These are phyloP conservation scores for Eucalyptus coolabah DNA, from an alignment of 345 rosid species.

Conservation along the genomic window DNA sequence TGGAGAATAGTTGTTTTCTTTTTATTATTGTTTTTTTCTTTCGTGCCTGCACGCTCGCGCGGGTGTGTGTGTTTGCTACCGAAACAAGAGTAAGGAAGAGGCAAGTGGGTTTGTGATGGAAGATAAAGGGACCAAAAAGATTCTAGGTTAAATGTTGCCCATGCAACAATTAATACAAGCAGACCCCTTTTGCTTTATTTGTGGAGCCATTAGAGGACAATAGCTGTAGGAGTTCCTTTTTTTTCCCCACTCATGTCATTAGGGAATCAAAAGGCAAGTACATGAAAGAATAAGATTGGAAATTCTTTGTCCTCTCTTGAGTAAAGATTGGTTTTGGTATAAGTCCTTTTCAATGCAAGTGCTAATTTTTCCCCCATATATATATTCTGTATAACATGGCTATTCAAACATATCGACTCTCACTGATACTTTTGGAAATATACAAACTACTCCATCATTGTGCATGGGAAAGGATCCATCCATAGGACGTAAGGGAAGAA, in stretches of 20 bases:
- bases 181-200: conserved; percentile 28
- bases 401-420: background rate
- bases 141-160: conserved; percentile 22
- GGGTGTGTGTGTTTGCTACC: background rate
- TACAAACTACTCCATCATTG: background rate
- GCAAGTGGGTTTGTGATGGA: conserved; percentile 10
- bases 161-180: conserved; percentile 37
- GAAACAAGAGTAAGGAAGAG: background rate
- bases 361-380: background rate
- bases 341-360: conserved; percentile 14
- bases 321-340: conserved; percentile 15
- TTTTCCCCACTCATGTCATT: background rate
- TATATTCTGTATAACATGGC: background rate
- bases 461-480: background rate
- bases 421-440: background rate
- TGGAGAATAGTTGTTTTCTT: background rate
- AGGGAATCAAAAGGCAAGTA: conserved; percentile 6
- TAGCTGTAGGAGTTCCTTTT: conserved; percentile 2
- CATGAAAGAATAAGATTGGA: conserved; percentile 4
- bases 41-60: background rate
- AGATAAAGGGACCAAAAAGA: background rate
- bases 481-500: background rate
- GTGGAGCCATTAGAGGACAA: conserved; percentile 37
- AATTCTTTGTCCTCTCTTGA: conserved; percentile 13
- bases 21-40: background rate